Base-by-base conservation (phyloP, 2,329 filamentous ascomycete species). In the Aspergillus pseudotamarii region DNA sequence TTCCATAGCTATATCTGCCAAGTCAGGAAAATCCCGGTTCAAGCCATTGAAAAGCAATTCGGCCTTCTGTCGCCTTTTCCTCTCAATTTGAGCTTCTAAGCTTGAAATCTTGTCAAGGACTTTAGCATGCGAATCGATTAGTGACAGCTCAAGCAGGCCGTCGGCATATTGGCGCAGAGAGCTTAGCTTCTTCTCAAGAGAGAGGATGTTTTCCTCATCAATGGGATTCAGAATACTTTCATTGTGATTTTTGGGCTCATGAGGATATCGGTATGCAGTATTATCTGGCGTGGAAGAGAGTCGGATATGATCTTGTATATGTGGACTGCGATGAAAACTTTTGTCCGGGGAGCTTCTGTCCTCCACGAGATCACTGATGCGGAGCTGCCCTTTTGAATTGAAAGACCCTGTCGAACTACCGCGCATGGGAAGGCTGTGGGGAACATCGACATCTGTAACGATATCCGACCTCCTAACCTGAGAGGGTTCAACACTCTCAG, bases 81-180 rank as follows among this genome's bases (percentile, higher is more conserved):
- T 58, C 50, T 68, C 67, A 57, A 68, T 57, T 43, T 68, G 64
- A 28, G 12, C 46, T 51, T 74, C 68, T 23, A 71, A 30, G 34
- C 64, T 59, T 16, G 48, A 53, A 43, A 71, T 69, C 21, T 69
- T 66, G 14, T 73, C 66, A 12, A 68, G 58, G 14, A 73, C 54
- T 32, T 67, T 65, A 10, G 65, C 66, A 45, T 73, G 70, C 4
- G 71, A 73, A 1, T 73, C 69, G 21, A 69, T 64, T 28, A 73
- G 53, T 16, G 67, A 71, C 30, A 73, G 67, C 32, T 72, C 66
- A 6, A 73, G 62, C 12, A 74, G 63, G 12, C 69, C 71, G 19
- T 67, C 57, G 19, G 69, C 68, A 57, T 73, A 73, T 30, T 66
- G 63, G 12, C 67, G 64, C 46, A 73, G 68, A 28, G 64, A 58